Evolutionary conservation across 2,329 filamentous ascomycete species (phyloP), one percentile per base, ranked within the genome.

Genomic region (Chaetomium strumarium): DNA sequence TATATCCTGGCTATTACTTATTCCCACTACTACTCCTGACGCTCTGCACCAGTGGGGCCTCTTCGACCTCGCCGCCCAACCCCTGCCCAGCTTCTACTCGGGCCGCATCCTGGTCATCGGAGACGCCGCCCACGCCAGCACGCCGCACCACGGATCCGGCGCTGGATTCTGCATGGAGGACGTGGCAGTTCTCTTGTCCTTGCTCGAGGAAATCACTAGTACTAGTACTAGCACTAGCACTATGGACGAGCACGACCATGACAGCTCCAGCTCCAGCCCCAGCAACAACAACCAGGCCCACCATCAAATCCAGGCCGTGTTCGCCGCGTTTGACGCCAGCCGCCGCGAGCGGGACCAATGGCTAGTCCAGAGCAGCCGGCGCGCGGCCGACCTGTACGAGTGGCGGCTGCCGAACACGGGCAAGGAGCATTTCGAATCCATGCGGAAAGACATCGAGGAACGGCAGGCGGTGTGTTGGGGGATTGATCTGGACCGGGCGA

Each of bases 41-140:
- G 14, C 34, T 8, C n/a, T n/a, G n/a, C n/a, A 17, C 17, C 48
- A 72, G 63, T 83, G 67, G 64, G 75, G 70, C 1, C 68, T 76
- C 31, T 77, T 75, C 57, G 74, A 76, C 43, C 64, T 75, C 0
- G 70, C 68, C 31, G 66, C 74, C n/a, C 60, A 72, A 39, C 73
- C 72, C 0, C 64, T 75, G 1, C 68, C 69, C 1, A 61, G 62
- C 11, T 78, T 72, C 40, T 70, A 68, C 58, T 68, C 69, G 20
- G 70, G 69, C 8, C 67, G 73, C 0, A 60, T 77, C 20, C 74
- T 71, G 36, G 70, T 85, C 2, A 64, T 81, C 0, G 83, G 82
- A 13, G 82, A 86, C 60, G 80, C 82, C 0, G 83, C 82, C 0
- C 82, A 85, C 62, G 81, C 80, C 0, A 78, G 78, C 37, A 78